These are phyloP conservation scores for Steccherinum ochraceum DNA, from an alignment of 768 basidiomycete genomes.

Conservation along the genomic window DNA sequence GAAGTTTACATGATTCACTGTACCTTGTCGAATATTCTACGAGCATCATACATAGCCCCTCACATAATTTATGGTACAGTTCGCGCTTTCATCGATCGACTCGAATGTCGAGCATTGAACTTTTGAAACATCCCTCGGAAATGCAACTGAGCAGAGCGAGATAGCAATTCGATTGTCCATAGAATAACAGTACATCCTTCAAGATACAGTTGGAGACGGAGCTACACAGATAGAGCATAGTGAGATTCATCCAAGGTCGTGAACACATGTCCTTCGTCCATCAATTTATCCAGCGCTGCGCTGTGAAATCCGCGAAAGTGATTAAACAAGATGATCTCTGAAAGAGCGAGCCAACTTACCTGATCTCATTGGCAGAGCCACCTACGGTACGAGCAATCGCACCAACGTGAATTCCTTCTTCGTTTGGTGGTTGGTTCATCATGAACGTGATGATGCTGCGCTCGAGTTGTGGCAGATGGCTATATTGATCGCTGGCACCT, in stretches of 20 bases:
- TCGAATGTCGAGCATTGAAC: too few relatives aligned
- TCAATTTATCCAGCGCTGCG: slow-evolving; percentile 66
- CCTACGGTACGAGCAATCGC: slow-evolving; percentile 64
- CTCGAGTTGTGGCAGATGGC: slow-evolving; percentile 53
- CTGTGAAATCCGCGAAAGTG: slow-evolving; percentile 30
- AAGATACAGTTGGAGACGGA: too few relatives aligned
- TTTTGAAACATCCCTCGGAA: too few relatives aligned
- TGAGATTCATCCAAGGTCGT: slow-evolving; percentile 82
- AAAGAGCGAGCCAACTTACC: slow-evolving; percentile 33
- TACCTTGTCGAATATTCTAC: background rate
- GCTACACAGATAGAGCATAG: slow-evolving; percentile 43
- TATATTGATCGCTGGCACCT: slow-evolving; percentile 36
- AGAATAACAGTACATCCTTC: too few relatives aligned
- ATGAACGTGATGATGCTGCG: slow-evolving; percentile 65
- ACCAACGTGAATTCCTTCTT: slow-evolving; percentile 71
- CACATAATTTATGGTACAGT: background rate
- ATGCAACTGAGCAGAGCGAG: too few relatives aligned
- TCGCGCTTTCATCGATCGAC: too few relatives aligned
- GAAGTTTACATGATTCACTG: too few relatives aligned
- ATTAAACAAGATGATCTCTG: background rate
- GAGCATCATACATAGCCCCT: background rate
- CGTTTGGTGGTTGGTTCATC: slow-evolving; percentile 32
- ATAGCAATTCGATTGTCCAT: too few relatives aligned
- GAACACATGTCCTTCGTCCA: slow-evolving; percentile 76
- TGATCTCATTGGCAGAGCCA: slow-evolving; percentile 52